Evolutionary conservation across 2,329 filamentous ascomycete species (phyloP).

Genomic region (Biscogniauxia sp.): DNA sequence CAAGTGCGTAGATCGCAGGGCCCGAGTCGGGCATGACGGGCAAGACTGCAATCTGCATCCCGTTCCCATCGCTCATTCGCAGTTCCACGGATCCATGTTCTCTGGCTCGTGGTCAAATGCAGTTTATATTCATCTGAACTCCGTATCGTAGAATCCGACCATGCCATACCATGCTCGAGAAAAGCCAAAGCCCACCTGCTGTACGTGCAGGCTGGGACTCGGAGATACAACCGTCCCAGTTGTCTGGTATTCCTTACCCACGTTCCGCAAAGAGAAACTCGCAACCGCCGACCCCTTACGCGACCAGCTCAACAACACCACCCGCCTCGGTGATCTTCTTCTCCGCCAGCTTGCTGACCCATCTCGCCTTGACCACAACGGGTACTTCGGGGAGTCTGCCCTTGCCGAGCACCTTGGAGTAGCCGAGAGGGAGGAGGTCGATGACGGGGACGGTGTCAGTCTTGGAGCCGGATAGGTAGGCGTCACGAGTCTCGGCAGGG

Average conservation of each 20-base stretch:
- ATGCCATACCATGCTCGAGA: conserved; percentile 31
- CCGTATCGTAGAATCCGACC: conserved; percentile 29
- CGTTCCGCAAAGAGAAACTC: conserved; percentile 23
- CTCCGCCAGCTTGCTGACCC: conserved; percentile 95
- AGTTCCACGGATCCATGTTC: neutral
- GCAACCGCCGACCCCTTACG: conserved; percentile 13
- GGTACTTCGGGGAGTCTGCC: conserved; percentile 91
- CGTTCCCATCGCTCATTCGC: neutral
- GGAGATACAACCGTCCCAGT: conserved; percentile 24
- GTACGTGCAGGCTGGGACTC: conserved; percentile 18
- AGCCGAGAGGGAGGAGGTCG: conserved; percentile 95
- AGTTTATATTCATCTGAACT: conserved; percentile 31
- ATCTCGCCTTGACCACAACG: conserved; percentile 90
- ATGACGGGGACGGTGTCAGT: conserved; percentile 94
- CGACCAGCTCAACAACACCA: conserved; percentile 52
- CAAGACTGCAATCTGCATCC: neutral
- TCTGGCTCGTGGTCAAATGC: conserved; percentile 22
- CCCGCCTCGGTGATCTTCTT: conserved; percentile 98
- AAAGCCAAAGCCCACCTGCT: conserved; percentile 25
- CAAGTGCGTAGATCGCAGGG: neutral
- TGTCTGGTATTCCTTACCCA: conserved; percentile 27
- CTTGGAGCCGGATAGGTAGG: conserved; percentile 78
- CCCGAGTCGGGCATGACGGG: neutral
- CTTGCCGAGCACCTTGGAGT: conserved; percentile 99
- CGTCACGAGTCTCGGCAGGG: conserved; percentile 86